A percentile compares a stretch with the other conserved stretches of the same genome.
These are phyloP conservation scores for Nannochloropsis oceanica DNA, from an alignment of 108 stramenopile species.

Conservation along the genomic window DNA sequence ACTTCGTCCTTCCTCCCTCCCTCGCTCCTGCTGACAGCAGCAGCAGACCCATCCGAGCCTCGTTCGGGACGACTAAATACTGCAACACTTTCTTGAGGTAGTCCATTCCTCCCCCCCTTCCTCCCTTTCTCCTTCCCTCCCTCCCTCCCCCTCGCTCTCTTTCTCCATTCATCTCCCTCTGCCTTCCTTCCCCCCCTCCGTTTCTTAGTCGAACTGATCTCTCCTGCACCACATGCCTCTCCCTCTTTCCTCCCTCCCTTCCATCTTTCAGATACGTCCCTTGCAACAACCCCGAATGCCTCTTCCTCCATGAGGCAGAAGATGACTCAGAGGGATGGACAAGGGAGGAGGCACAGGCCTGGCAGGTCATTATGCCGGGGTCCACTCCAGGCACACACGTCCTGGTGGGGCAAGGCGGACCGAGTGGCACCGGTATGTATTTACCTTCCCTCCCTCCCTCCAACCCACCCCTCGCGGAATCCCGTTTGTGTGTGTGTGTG, in stretches of 20 bases:
- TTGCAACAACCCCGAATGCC: slow-evolving; percentile 96
- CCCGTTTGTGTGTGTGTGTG: too few species aligned
- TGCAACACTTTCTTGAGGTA: slow-evolving; percentile 91
- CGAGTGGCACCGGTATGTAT: slow-evolving; percentile 8
- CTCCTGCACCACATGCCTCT: too few species aligned
- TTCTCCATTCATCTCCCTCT: too few species aligned
- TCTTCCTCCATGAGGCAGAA: slow-evolving; percentile 88
- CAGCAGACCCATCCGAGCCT: slow-evolving; percentile 70
- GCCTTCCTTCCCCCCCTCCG: too few species aligned
- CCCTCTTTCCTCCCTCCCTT: too few species aligned
- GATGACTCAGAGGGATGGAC: slow-evolving; percentile 61
- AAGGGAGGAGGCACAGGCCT: slow-evolving; percentile 36
- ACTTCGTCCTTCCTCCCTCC: slow-evolving; percentile 37
- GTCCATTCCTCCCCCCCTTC: slow-evolving; percentile 40
- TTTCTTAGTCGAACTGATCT: too few species aligned
- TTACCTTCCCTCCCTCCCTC: too few species aligned
- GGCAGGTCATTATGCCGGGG: slow-evolving; percentile 8
- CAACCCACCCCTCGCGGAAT: too few species aligned
- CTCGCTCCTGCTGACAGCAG: slow-evolving; percentile 76
- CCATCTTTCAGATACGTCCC: slow-evolving; percentile 51
- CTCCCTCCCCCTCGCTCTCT: too few species aligned
- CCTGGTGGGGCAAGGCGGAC: slow-evolving; percentile 29
- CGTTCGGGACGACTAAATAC: slow-evolving; percentile 97
- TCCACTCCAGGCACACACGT: slow-evolving; percentile 13
- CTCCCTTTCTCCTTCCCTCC: too few species aligned